Evolutionary conservation across 1,284 basidiomycete species (phyloP), one percentile per base, ranked within the genome.

Genomic region (Trichosporon sp.): DNA sequence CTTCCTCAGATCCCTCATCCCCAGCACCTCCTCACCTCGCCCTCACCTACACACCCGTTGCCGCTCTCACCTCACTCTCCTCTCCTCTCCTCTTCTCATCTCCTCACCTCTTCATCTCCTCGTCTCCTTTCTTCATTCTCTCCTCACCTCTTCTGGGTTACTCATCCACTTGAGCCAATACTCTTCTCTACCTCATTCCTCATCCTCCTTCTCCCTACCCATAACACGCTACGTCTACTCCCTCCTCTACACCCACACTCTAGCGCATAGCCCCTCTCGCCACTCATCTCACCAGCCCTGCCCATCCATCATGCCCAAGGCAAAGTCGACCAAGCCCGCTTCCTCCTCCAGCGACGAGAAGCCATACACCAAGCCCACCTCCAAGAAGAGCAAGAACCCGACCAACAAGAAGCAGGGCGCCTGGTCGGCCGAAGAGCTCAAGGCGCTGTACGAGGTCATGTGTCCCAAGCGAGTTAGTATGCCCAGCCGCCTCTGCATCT

Each of bases 61-160:
- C 16, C 40, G 19, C 23, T 21, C 19, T 21, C 40, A 21, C 40
- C 7, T 44, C 19, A n/a, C 40, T 44, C 40, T 2, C 19, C 40
- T 44, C 40, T 23, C 5, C 6, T 44, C 40, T 44, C 40, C 19
- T 44, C 40, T 10, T 40, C 37, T 57, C 54, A 31, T 56, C 49
- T 58, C 61, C 36, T n/a, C 31, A 23, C 13, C 19, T 25, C 11
- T 19, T 31, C 33, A 49, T 31, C 85, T 85, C 34, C 4, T 86
- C 92, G 11, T 84, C 95, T 58, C 89, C 80, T 2, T 95, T 95
- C 77, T 86, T 92, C 74, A 85, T 94, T 73, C 34, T 10, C 44
- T 52, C 25, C 19, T 52, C 31, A 44, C 58, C 11, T 13, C 13
- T 16, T 27, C 37, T 13, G n/a, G n/a, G n/a, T 29, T 34, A 16